phyloP scores from a whole-genome alignment of 2,329 filamentous ascomycete species.

The Fusarium globosum region DNA sequence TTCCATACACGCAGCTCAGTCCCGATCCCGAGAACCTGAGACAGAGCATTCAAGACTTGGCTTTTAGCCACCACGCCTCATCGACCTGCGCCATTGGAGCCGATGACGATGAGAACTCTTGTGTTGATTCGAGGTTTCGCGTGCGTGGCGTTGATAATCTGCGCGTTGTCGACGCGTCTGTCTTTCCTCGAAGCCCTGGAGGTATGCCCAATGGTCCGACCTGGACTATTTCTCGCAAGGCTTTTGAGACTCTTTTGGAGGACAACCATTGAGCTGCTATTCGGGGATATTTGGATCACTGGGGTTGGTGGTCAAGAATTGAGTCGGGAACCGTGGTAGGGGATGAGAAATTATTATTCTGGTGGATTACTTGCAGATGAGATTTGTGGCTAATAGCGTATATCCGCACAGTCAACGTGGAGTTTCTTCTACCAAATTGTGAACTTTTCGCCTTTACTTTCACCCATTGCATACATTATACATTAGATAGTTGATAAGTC shows the following conservation, averaged over 20 bases:
- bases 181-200: slow-evolving; percentile 2
- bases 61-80: background rate
- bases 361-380: too few species aligned
- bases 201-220: slow-evolving; percentile 4
- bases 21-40: background rate
- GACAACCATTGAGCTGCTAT: background rate
- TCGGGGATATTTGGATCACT: accelerated
- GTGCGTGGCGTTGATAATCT: slow-evolving; percentile 1
- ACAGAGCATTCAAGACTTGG: background rate
- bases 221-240: slow-evolving; percentile 17
- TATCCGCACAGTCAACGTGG: accelerated
- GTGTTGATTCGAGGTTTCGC: background rate
- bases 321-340: accelerated
- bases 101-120: background rate
- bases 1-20: background rate
- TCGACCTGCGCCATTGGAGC: background rate
- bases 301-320: accelerated
- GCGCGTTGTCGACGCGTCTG: slow-evolving; percentile 11
- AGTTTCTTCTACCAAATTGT: background rate
- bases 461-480: accelerated
- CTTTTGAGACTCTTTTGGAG: slow-evolving; percentile 1
- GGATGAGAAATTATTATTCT: too few species aligned
- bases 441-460: accelerated
- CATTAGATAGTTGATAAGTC: too few species aligned
- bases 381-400: accelerated